Conservation (phyloP, 345 rosid genomes). For the Moricandia moricandioides region DNA sequence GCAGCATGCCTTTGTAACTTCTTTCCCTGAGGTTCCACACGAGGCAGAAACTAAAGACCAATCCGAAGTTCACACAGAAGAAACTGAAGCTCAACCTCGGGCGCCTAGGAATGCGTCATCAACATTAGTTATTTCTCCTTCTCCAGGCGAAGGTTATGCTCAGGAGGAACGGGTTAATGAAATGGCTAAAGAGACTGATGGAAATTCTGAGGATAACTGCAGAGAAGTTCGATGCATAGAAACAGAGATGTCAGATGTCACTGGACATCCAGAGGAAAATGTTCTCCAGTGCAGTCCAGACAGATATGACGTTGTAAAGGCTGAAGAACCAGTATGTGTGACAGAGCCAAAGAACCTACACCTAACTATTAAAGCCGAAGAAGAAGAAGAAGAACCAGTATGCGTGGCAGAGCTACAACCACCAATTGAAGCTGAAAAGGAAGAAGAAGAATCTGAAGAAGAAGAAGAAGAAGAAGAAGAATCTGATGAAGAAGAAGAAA, state of each 20-base stretch:
- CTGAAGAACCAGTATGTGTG: constrained; percentile 26
- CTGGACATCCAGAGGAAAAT: constrained; percentile 31
- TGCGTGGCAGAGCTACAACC: no score
- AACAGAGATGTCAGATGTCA: constrained; percentile 44
- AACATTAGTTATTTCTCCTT: not conserved
- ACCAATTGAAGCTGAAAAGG: not conserved
- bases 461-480: constrained; percentile 9
- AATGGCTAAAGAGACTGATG: constrained; percentile 39
- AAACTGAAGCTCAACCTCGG: constrained; percentile 35
- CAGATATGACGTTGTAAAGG: constrained; percentile 28
- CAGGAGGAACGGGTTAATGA: constrained; percentile 35
- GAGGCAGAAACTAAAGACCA: constrained; percentile 27
- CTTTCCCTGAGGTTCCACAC: constrained; percentile 27
- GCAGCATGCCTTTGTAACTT: constrained; percentile 30
- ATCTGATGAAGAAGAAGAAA: constrained; percentile 32
- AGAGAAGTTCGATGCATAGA: constrained; percentile 59
- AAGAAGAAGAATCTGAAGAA: constrained; percentile 20
- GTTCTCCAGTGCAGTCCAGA: constrained; percentile 38
- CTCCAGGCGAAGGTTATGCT: constrained; percentile 15
- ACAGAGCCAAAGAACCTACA: constrained; percentile 12
- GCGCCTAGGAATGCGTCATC: not conserved
- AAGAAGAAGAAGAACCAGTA: not conserved
- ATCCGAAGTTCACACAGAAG: constrained; percentile 25
- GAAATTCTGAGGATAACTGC: constrained; percentile 47
- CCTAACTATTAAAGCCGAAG: constrained; percentile 7